A percentile compares a stretch with the other conserved stretches of the same genome.
Evolutionary conservation across 2,329 filamentous ascomycete genomes (phyloP).

Genomic region (Orbilia javanica): DNA sequence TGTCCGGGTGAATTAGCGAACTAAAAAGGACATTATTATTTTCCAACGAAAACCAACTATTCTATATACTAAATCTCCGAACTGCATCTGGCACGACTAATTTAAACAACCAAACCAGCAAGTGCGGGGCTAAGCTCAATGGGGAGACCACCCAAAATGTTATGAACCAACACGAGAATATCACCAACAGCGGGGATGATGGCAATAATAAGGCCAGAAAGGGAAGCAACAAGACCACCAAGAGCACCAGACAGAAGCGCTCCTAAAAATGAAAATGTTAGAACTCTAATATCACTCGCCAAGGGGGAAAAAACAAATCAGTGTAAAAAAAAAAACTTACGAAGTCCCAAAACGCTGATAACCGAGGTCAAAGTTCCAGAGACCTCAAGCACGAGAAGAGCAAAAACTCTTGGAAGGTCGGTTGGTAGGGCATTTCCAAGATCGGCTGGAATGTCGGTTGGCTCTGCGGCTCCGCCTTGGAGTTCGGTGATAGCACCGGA

Average conservation of each 20-base stretch:
- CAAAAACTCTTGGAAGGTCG: conserved; percentile 23
- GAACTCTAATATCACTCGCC: too few species aligned
- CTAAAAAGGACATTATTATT: too few species aligned
- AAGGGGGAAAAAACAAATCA: too few species aligned
- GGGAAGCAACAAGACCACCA: conserved; percentile 33
- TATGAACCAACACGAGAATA: conserved; percentile 18
- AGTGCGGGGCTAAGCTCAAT: conserved; percentile 32
- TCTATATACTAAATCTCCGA: too few species aligned
- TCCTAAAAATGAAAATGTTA: neutral
- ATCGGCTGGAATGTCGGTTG: neutral
- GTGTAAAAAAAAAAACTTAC: conserved; percentile 29
- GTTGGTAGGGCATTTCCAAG: neutral
- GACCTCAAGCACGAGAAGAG: conserved; percentile 27
- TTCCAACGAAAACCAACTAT: too few species aligned
- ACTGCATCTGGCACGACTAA: neutral
- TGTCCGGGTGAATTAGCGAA: too few species aligned
- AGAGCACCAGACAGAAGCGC: conserved; percentile 36
- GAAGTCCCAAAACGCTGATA: conserved; percentile 34
- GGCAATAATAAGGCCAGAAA: conserved; percentile 35
- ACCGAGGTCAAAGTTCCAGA: conserved; percentile 34
- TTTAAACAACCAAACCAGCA: conserved; percentile 33
- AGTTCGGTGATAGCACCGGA: conserved; percentile 11
- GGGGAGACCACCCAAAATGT: conserved; percentile 26
- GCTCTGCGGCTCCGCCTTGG: neutral
- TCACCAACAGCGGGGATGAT: conserved; percentile 41